Conservation (phyloP, 805 yeast genomes). For the Blastobotrys terrestris region DNA sequence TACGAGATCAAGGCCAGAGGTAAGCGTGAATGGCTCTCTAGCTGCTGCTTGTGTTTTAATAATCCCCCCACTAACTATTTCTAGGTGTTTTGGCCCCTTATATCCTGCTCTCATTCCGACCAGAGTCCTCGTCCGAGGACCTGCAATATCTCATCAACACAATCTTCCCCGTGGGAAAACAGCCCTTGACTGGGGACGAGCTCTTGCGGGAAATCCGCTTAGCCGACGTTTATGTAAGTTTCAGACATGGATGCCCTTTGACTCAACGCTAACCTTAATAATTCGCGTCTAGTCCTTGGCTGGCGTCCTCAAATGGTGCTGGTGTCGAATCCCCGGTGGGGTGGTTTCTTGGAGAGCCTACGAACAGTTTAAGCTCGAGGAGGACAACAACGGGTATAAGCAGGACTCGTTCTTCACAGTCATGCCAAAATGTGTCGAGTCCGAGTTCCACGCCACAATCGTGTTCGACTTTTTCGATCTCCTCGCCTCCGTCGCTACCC, state of each 20-base stretch:
- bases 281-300: constrained; percentile 43
- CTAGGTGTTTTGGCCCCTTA: constrained; percentile 56
- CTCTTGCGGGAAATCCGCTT: constrained; percentile 40
- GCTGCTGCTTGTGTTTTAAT: neutral
- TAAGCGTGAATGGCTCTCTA: too few relatives aligned
- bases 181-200: constrained; percentile 40
- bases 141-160: constrained; percentile 50
- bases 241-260: neutral
- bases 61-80: neutral
- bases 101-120: constrained; percentile 69
- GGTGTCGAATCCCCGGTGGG: constrained; percentile 77
- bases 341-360: constrained; percentile 85
- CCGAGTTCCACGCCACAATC: constrained; percentile 84
- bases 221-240: constrained; percentile 48
- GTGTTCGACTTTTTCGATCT: constrained; percentile 84
- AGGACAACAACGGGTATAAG: constrained; percentile 60
- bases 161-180: constrained; percentile 54
- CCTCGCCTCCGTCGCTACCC: constrained; percentile 68
- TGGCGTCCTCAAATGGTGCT: constrained; percentile 70
- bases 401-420: constrained; percentile 67
- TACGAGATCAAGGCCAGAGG: constrained; percentile 66
- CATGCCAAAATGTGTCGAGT: constrained; percentile 77
- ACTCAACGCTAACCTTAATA: neutral
- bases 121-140: constrained; percentile 48
- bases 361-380: constrained; percentile 58